Conservation (phyloP, 73 alveolate species). For the Tetrahymena thermophila region DNA sequence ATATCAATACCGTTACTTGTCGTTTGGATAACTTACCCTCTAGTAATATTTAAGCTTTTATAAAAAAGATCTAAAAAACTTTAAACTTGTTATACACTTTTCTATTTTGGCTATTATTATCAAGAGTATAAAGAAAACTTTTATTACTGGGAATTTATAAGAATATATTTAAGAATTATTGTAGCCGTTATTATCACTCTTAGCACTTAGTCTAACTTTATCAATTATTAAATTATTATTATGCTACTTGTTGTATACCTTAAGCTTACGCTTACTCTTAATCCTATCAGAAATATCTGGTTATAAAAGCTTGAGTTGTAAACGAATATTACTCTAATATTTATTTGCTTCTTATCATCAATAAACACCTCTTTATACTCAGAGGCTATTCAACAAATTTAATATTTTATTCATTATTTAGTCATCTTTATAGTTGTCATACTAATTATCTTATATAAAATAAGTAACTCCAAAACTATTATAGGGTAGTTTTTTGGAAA, state of each 20-base stretch:
- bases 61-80: background rate
- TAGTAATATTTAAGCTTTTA: background rate
- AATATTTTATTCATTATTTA: background rate
- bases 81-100: background rate
- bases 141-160: background rate
- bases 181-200: background rate
- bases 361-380: background rate
- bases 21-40: background rate
- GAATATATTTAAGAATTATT: background rate
- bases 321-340: background rate
- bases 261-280: background rate
- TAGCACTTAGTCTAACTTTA: background rate
- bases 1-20: background rate
- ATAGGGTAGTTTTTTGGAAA: background rate
- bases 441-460: background rate
- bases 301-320: background rate
- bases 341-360: background rate
- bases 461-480: background rate
- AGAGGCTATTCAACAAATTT: background rate
- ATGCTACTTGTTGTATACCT: background rate
- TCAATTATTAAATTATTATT: background rate
- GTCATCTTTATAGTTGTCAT: background rate
- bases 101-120: background rate
- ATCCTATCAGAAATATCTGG: background rate
- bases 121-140: background rate